These are phyloP conservation scores for Golubevia pallescens DNA, from an alignment of 1,284 basidiomycete genomes.

Conservation along the genomic window DNA sequence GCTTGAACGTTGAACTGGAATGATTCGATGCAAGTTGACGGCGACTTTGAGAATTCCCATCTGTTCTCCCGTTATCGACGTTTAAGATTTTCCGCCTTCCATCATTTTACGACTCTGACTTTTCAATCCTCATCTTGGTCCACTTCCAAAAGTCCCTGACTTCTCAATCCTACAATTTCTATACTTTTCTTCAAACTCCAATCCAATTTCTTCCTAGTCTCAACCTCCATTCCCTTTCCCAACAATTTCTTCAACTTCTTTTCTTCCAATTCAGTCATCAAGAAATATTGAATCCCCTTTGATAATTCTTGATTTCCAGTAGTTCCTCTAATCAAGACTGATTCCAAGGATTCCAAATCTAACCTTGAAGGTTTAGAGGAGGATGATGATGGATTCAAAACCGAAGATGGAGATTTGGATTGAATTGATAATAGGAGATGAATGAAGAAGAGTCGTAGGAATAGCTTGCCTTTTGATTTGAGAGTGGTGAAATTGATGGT, in stretches of 20 bases:
- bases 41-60: too few relatives aligned
- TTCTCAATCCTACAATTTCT: too few relatives aligned
- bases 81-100: too few relatives aligned
- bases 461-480: constrained; percentile 17
- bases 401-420: constrained; percentile 18
- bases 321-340: constrained; percentile 23
- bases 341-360: constrained; percentile 13
- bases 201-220: neutral
- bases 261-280: constrained; percentile 16
- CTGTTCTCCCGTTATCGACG: too few relatives aligned
- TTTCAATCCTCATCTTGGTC: too few relatives aligned
- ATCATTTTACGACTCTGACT: too few relatives aligned
- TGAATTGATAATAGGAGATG: constrained; percentile 41
- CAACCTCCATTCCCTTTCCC: constrained; percentile 7
- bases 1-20: too few relatives aligned
- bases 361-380: constrained; percentile 5
- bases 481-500: constrained; percentile 46
- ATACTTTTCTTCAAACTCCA: too few relatives aligned
- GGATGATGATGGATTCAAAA: constrained; percentile 19
- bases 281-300: constrained; percentile 41
- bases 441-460: constrained; percentile 40
- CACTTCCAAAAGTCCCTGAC: too few relatives aligned
- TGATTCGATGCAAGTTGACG: too few relatives aligned
- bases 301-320: constrained; percentile 34
- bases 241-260: constrained; percentile 14